A percentile compares a stretch with the other conserved stretches of the same genome.
phyloP scores from a whole-genome alignment of 108 stramenopile species.

The Schizochytrium sp. region DNA sequence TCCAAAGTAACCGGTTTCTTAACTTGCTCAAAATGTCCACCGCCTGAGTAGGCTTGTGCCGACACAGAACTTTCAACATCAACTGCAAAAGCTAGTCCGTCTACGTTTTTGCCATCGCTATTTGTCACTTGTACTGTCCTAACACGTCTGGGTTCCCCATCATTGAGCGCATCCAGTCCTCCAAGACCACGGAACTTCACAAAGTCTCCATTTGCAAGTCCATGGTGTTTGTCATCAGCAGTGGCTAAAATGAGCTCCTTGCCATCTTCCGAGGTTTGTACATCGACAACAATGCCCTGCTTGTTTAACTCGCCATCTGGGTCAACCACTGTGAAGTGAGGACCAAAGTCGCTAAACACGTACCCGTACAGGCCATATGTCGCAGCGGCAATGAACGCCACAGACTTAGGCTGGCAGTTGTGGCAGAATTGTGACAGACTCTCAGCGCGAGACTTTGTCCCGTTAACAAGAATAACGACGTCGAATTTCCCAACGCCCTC shows the following conservation, averaged over 20 bases:
- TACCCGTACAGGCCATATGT: constrained; percentile 86
- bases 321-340: constrained; percentile 85
- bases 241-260: constrained; percentile 77
- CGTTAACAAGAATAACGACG: constrained; percentile 33
- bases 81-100: not conserved
- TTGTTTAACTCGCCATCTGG: constrained; percentile 89
- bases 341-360: constrained; percentile 95
- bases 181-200: constrained; percentile 87
- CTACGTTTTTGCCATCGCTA: not conserved
- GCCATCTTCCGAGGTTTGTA: constrained; percentile 67
- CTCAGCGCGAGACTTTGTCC: not conserved
- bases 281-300: constrained; percentile 87
- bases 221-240: constrained; percentile 95
- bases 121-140: not conserved
- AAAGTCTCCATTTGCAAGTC: constrained; percentile 92
- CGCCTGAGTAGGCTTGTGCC: constrained; percentile 4
- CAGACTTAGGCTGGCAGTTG: constrained; percentile 77
- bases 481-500: constrained; percentile 10
- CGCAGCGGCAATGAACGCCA: constrained; percentile 83
- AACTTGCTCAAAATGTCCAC: constrained; percentile 61
- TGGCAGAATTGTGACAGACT: constrained; percentile 71
- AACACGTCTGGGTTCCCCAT: constrained; percentile 60
- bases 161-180: constrained; percentile 79
- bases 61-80: not conserved
- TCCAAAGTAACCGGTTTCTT: constrained; percentile 55